A percentile compares a stretch with the other conserved stretches of the same genome.
These are phyloP conservation scores for Aspergillus puulaauensis DNA, from an alignment of 2,329 filamentous ascomycete species.

Conservation along the genomic window DNA sequence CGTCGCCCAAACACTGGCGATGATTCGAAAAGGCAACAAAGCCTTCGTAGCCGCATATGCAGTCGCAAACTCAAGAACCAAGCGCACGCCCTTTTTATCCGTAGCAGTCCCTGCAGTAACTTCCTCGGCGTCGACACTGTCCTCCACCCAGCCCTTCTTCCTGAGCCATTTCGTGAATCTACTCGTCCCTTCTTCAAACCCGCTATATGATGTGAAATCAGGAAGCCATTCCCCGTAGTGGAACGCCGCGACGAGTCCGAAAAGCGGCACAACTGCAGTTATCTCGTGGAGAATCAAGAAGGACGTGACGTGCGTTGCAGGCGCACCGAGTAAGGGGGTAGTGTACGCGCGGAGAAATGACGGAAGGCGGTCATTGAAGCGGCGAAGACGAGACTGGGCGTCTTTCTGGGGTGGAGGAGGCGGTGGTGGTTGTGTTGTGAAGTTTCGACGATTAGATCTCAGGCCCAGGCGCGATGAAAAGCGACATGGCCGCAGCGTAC, in stretches of 20 bases:
- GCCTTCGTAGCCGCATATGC: slow-evolving; percentile 91
- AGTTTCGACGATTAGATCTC: slow-evolving; percentile 17
- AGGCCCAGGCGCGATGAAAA: slow-evolving; percentile 11
- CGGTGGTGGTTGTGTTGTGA: slow-evolving; percentile 24
- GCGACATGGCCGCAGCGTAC: slow-evolving; percentile 14
- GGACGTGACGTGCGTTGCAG: slow-evolving; percentile 76
- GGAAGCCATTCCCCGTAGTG: slow-evolving; percentile 79
- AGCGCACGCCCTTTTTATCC: slow-evolving; percentile 48
- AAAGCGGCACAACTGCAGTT: slow-evolving; percentile 77
- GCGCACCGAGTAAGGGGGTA: slow-evolving; percentile 68
- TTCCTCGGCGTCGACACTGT: slow-evolving; percentile 33
- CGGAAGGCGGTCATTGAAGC: slow-evolving; percentile 56
- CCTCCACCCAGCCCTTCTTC: slow-evolving; percentile 74
- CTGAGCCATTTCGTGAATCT: slow-evolving; percentile 76
- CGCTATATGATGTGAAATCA: slow-evolving; percentile 38
- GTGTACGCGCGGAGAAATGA: slow-evolving; percentile 68
- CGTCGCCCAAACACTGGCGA: slow-evolving; percentile 80
- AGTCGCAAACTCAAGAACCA: slow-evolving; percentile 71
- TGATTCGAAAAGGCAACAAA: slow-evolving; percentile 73
- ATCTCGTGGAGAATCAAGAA: slow-evolving; percentile 91
- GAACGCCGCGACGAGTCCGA: slow-evolving; percentile 73
- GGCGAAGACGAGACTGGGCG: slow-evolving; percentile 32
- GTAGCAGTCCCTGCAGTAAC: slow-evolving; percentile 32
- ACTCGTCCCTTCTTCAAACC: slow-evolving; percentile 62
- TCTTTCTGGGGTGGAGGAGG: slow-evolving; percentile 21